Evolutionary conservation across 1,284 basidiomycete genomes (phyloP).

Genomic region (Inonotus hispidus): DNA sequence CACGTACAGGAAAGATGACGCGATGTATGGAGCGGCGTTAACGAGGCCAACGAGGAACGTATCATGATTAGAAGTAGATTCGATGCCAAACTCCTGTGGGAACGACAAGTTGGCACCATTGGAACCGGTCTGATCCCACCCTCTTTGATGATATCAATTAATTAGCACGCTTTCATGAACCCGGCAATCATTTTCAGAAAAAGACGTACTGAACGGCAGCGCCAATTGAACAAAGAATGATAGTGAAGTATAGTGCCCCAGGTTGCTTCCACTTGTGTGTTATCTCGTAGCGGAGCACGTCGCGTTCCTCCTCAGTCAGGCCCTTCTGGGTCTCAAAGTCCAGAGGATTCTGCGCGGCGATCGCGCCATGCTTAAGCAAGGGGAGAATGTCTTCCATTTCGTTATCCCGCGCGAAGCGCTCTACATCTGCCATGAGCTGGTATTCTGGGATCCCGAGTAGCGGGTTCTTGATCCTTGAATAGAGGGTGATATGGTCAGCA

Average conservation of each 20-base stretch:
- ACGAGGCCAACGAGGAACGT: constrained; percentile 44
- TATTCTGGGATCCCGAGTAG: constrained; percentile 41
- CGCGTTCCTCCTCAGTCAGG: constrained; percentile 47
- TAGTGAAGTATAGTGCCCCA: constrained; percentile 45
- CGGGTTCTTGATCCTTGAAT: constrained; percentile 44
- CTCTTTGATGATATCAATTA: constrained; percentile 28
- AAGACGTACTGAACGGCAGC: constrained; percentile 59
- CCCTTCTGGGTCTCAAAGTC: constrained; percentile 47
- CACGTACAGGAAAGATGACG: constrained; percentile 60
- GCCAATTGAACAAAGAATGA: constrained; percentile 54
- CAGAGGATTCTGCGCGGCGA: constrained; percentile 52
- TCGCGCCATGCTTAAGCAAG: constrained; percentile 48
- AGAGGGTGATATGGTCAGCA: background rate
- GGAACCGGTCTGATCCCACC: constrained; percentile 59
- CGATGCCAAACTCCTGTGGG: constrained; percentile 46
- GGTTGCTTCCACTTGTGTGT: constrained; percentile 58
- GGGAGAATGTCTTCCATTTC: constrained; percentile 41
- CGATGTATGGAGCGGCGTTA: constrained; percentile 46
- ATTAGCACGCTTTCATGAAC: background rate
- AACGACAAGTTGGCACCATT: constrained; percentile 65
- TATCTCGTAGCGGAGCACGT: constrained; percentile 43
- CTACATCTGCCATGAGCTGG: constrained; percentile 41
- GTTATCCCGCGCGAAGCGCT: constrained; percentile 42
- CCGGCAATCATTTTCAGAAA: background rate
- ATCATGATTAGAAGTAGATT: constrained; percentile 27